Conservation (phyloP, 2,329 filamentous ascomycete species). For the Cladosporium cucumerinum region DNA sequence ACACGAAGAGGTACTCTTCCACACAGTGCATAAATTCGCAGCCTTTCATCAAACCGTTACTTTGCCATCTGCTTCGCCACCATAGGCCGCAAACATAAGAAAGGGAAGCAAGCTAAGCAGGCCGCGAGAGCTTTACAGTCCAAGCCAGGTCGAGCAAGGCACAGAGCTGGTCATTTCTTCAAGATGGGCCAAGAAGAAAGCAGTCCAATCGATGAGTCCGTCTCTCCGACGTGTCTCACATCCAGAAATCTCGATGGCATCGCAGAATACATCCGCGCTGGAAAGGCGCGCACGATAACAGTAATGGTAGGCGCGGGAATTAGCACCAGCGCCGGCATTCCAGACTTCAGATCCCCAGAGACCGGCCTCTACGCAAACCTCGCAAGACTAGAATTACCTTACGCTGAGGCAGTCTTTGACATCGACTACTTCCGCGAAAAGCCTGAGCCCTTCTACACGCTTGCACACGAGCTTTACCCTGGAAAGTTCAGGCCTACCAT, state of each 20-base stretch:
- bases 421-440: constrained; percentile 82
- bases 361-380: constrained; percentile 95
- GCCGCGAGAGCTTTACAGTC: constrained; percentile 1
- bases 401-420: constrained; percentile 91
- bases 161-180: constrained; percentile 15
- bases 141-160: neutral
- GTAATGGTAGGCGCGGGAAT: constrained; percentile 92
- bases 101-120: constrained; percentile 38
- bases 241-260: constrained; percentile 69
- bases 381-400: constrained; percentile 76
- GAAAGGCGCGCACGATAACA: constrained; percentile 66
- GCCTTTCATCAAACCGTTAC: neutral
- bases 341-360: constrained; percentile 89
- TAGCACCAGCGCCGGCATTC: constrained; percentile 70
- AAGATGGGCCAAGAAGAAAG: constrained; percentile 89
- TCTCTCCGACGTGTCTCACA: constrained; percentile 61
- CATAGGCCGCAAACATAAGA: constrained; percentile 52
- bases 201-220: constrained; percentile 60
- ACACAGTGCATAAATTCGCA: neutral
- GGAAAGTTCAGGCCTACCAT: constrained; percentile 85
- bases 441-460: constrained; percentile 84
- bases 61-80: constrained; percentile 28
- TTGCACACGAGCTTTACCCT: constrained; percentile 89
- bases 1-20: neutral
- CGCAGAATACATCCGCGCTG: constrained; percentile 74